Base-by-base conservation (phyloP, 768 basidiomycete species). In the Auriculariales sp. region DNA sequence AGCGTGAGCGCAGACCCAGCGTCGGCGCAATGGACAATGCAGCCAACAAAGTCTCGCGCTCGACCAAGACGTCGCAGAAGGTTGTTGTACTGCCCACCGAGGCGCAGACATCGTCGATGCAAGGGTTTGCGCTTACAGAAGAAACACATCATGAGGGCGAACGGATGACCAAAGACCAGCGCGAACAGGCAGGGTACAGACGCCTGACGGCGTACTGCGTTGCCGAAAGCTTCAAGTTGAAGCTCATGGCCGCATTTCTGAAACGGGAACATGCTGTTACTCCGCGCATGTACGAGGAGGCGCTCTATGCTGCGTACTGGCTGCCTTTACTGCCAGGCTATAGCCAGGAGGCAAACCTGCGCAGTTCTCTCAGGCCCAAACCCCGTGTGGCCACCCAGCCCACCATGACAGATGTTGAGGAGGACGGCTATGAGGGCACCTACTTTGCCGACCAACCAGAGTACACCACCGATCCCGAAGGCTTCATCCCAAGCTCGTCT, bases 211-310 rank as follows among this genome's bases (percentile, higher is more conserved):
- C 89, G 3, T 97, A 93, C 62, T 93, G 84, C 55, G 71, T 91
- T 4, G 86, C 87, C 5, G 90, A 93, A 56, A 75, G 75, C 5
- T 81, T 93, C 63, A 79, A 80, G 60, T 83, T 87, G 76, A 92
- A 89, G 62, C 66, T 85, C 0, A 66, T 95, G 19, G 79, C 83
- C 10, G 79, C 81, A 2, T 94, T 92, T 59, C 61, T 95, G 61
- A 94, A 93, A 64, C 71, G 93, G 47, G 93, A 97, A 60, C 93
- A 97, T 61, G 94, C 92, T 49, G 91, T 93, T 10, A 71, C 67
- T 9, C 89, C 81, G 1, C 71, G 93, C 52, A 74, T 89, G 0
- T 97, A 89, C 56, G 93, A 95, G 61, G 93, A 97, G 65, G 92
- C 91, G 0, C 65, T 94, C 53, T 95, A 95, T 68, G 85, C 81